Conservation (phyloP, 345 rosid genomes). For the Bruguiera gymnorhiza region DNA sequence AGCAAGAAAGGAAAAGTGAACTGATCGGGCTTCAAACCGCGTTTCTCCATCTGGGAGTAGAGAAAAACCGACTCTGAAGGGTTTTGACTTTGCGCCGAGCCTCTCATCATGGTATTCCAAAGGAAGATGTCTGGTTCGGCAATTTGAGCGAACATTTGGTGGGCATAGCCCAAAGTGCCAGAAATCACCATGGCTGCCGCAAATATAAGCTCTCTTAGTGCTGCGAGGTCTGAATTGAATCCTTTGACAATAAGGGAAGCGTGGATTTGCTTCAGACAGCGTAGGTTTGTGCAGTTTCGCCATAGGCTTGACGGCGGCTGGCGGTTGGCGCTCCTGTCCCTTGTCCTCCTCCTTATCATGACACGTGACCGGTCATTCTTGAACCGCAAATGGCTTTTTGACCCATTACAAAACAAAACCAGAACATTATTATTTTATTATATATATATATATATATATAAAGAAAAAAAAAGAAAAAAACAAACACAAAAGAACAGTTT, state of each 20-base stretch:
- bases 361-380: too few relatives aligned
- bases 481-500: too few relatives aligned
- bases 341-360: constrained; percentile 51
- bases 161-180: constrained; percentile 50
- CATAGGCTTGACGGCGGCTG: constrained; percentile 44
- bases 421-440: too few relatives aligned
- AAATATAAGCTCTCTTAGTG: constrained; percentile 58
- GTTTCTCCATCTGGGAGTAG: constrained; percentile 52
- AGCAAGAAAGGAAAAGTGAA: constrained; percentile 64
- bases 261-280: constrained; percentile 54
- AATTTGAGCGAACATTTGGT: constrained; percentile 55
- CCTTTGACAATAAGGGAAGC: constrained; percentile 44
- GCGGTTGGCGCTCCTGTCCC: constrained; percentile 44
- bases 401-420: too few relatives aligned
- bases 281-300: constrained; percentile 49
- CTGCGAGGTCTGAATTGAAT: constrained; percentile 40
- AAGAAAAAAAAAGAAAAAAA: too few relatives aligned
- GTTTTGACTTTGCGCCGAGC: constrained; percentile 48
- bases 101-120: constrained; percentile 60
- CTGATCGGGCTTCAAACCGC: constrained; percentile 41
- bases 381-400: too few relatives aligned
- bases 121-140: constrained; percentile 50
- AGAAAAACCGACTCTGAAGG: constrained; percentile 38
- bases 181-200: constrained; percentile 37
- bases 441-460: too few relatives aligned